Evolutionary conservation across 1,139 yeast genomes (phyloP).

Genomic region (Nakaseomyces delphensis): DNA sequence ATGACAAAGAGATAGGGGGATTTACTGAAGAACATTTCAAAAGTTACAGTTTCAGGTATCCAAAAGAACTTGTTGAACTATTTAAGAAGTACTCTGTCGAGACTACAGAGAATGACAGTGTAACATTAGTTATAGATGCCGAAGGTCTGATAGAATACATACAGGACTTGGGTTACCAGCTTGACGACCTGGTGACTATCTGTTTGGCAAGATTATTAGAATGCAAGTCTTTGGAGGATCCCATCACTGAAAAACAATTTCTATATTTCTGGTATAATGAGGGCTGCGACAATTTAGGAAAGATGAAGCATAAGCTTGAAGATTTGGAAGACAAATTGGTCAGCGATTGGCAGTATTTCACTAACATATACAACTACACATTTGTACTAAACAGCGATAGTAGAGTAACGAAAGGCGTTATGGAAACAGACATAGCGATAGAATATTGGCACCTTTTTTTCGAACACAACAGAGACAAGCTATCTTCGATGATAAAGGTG

Average conservation of each 20-base stretch:
- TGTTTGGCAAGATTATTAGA: slow-evolving; percentile 61
- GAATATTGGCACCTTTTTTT: slow-evolving; percentile 75
- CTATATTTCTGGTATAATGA: slow-evolving; percentile 18
- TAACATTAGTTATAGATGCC: slow-evolving; percentile 41
- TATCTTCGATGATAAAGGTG: slow-evolving; percentile 40
- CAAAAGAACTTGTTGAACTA: slow-evolving; percentile 16
- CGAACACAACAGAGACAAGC: slow-evolving; percentile 31
- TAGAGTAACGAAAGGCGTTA: slow-evolving; percentile 41
- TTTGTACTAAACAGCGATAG: slow-evolving; percentile 59
- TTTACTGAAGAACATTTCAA: slow-evolving; percentile 11
- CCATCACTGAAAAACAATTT: slow-evolving; percentile 25
- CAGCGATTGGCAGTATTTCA: slow-evolving; percentile 38
- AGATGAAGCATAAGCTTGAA: slow-evolving; percentile 43
- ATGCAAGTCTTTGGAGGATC: slow-evolving; percentile 22
- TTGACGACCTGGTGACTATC: slow-evolving; percentile 66
- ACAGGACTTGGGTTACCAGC: slow-evolving; percentile 55
- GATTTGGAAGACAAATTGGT: slow-evolving; percentile 34
- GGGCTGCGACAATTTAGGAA: slow-evolving; percentile 34
- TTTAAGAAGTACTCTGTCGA: slow-evolving; percentile 28
- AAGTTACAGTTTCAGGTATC: slow-evolving; percentile 11
- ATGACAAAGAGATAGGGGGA: slow-evolving; percentile 24
- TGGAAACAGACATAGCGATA: slow-evolving; percentile 54
- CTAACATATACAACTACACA: slow-evolving; percentile 57
- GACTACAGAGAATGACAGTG: slow-evolving; percentile 15
- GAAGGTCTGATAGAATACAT: slow-evolving; percentile 71